Percentiles rank a stretch among this genome's conserved stretches.
These are phyloP conservation scores for Chamaecrista fasciculata DNA, from an alignment of 306 rosid genomes.

Conservation along the genomic window DNA sequence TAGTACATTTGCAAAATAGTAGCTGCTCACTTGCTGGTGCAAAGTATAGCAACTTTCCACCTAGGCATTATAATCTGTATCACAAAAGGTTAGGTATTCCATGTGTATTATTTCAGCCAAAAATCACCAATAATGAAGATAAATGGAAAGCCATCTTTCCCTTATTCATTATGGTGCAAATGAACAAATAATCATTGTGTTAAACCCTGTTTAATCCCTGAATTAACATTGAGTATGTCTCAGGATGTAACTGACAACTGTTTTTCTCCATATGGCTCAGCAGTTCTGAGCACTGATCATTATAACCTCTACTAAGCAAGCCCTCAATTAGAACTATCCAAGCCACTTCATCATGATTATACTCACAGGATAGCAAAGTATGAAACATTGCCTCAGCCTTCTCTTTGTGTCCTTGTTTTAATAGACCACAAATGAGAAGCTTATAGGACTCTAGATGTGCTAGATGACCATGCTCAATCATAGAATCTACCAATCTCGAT, in stretches of 20 bases:
- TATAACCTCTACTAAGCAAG: constrained; percentile 58
- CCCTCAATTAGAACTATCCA: constrained; percentile 88
- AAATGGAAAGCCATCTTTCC: constrained; percentile 24
- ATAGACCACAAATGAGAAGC: constrained; percentile 68
- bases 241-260: constrained; percentile 70
- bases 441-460: constrained; percentile 66
- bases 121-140: constrained; percentile 17
- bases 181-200: constrained; percentile 7
- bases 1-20: constrained; percentile 9
- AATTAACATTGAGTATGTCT: constrained; percentile 62
- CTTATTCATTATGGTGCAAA: constrained; percentile 13
- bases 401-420: constrained; percentile 49
- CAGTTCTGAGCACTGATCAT: constrained; percentile 59
- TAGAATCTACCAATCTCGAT: constrained; percentile 49
- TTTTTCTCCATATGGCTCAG: constrained; percentile 54
- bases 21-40: constrained; percentile 21
- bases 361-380: constrained; percentile 49
- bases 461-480: constrained; percentile 59
- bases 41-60: not conserved
- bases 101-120: constrained; percentile 14
- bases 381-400: constrained; percentile 62
- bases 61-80: constrained; percentile 10
- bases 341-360: constrained; percentile 76
- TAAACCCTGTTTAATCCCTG: constrained; percentile 46
- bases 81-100: constrained; percentile 25